Evolutionary conservation across 345 rosid species (phyloP).

Genomic region (Trapa bicornis): DNA sequence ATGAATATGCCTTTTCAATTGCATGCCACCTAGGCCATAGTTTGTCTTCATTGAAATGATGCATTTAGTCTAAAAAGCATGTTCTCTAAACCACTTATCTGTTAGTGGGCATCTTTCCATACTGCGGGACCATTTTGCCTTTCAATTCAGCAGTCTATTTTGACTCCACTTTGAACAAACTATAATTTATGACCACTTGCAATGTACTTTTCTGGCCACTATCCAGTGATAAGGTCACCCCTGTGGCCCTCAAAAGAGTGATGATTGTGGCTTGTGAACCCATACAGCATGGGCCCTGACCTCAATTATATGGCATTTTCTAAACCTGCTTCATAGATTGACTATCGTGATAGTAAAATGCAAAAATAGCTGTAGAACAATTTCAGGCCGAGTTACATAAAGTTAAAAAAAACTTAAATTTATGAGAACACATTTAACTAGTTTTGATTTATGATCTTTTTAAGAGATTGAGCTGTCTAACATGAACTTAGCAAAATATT

Average conservation of each 20-base stretch:
- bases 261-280: not conserved
- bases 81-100: not conserved
- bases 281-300: not conserved
- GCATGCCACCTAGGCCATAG: not conserved
- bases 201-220: not conserved
- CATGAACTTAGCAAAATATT: too few relatives aligned
- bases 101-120: not conserved
- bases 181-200: not conserved
- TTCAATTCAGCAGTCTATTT: slow-evolving; percentile 1
- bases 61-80: not conserved
- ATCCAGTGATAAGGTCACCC: not conserved
- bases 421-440: too few relatives aligned
- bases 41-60: not conserved
- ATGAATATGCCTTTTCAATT: not conserved
- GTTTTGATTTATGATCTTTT: too few relatives aligned
- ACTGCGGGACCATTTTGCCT: slow-evolving; percentile 1
- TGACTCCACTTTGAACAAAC: not conserved
- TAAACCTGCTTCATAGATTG: not conserved
- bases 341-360: not conserved
- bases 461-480: too few relatives aligned
- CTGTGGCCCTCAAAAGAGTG: not conserved
- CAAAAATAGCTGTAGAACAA: too few relatives aligned
- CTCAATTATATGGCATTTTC: not conserved
- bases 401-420: too few relatives aligned
- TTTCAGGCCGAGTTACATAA: too few relatives aligned